Evolutionary conservation across 768 basidiomycete species (phyloP), one percentile per base, ranked within the genome.

Genomic region (Lentinula detonsa): DNA sequence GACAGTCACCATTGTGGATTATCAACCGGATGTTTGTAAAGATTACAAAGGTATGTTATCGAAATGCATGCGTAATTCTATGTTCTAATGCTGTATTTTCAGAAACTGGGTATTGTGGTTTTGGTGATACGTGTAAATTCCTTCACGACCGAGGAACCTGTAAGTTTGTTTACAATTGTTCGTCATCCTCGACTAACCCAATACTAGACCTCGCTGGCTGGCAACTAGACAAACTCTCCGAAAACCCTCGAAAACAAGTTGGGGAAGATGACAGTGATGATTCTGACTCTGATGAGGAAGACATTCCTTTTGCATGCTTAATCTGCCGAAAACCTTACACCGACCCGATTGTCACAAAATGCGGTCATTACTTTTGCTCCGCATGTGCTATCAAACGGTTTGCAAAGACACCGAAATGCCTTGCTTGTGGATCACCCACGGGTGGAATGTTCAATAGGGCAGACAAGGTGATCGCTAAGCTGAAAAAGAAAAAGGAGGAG

Each of bases 61-160:
- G 21, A 40, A 28, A 11, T 3, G 21, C 10, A 53, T 28, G 8
- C 15, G 33, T 39, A 6, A 40, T 31, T 28, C 1, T 23, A 21
- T 18, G 28, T 52, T 40, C 52, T 37, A 43, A 59, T 52, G 31
- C 54, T 54, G 4, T 4, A 11, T 21, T 68, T 16, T 63, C 68
- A 96, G 96, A 98, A 78, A 99, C 97, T 56, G 97, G 97, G 0
- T 99, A 93, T 71, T 99, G 97, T 74, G 97, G 97, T 21, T 99
- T 96, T 72, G 97, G 97, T 34, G 97, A 99, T 74, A 95, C 94
- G 3, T 99, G 97, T 75, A 98, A 98, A 81, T 98, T 98, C 79
- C 81, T 98, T 71, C 97, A 98, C 75, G 97, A 98, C 74, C 88
- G 96, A 68, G 95, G 96, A 61, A 94, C 92, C 39, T 94, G 91